Evolutionary conservation across 2,329 filamentous ascomycete species (phyloP), one percentile per base, ranked within the genome.

Genomic region (Clonostachys chloroleuca): DNA sequence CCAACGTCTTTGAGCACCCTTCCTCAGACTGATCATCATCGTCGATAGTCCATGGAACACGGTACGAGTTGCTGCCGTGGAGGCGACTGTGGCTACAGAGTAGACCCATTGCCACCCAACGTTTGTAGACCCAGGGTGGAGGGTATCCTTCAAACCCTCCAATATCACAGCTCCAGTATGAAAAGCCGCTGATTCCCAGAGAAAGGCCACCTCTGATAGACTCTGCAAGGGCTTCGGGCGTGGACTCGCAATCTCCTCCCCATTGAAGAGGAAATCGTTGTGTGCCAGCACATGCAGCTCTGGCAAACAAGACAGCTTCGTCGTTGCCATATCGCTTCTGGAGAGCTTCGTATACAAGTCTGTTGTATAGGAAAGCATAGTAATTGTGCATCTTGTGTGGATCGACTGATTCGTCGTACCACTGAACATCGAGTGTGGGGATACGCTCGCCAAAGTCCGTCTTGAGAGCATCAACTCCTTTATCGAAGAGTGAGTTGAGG

Each of bases 391-490:
- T 89, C 55, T 78, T 78, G 44, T 69, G 70, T 2, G 84, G 77
- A 54, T 88, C 83, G 40, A 73, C 63, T 6, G 69, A 70, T 43
- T 68, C 58, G 54, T 88, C 83, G 57, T 80, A 70, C 77, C 84
- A 89, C 52, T 78, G 72, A 6, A 88, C 78, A 53, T 85, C 81
- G 43, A 76, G 72, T 6, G 76, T 78, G 0, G 86, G 86, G 46
- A 89, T 83, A 24, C 86, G 76, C 67, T 89, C 86, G 47, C 84
- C 85, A 61, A 89, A 89, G 59, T 89, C 86, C 8, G 86, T 89
- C 67, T 89, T 89, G 72, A 89, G 80, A 48, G 77, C 75, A 60
- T 89, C 84, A 46, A 89, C 78, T 10, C 86, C 86, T 56, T 81
- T 73, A 51, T 87, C 81, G 54, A 88, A 84, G 4, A 89, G 73